phyloP scores from a whole-genome alignment of 2,329 filamentous ascomycete genomes.

The Purpureocillium takamizusanense region DNA sequence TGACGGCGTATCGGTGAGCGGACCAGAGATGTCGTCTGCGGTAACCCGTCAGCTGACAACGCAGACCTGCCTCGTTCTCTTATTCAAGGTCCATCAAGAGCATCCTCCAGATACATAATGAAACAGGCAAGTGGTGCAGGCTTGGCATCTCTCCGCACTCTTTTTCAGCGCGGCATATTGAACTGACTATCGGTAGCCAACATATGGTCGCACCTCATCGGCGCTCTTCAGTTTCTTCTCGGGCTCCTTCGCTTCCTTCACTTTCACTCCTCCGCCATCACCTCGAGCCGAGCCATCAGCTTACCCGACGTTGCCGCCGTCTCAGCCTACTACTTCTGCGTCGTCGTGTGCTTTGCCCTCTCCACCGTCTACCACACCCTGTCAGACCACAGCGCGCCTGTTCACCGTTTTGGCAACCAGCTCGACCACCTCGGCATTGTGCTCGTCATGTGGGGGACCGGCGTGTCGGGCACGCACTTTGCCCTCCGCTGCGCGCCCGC shows the following conservation, averaged over 20 bases:
- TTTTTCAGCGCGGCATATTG: not conserved
- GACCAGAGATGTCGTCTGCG: not conserved
- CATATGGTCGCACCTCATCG: slow-evolving; percentile 20
- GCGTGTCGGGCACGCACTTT: slow-evolving; percentile 15
- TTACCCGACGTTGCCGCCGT: slow-evolving; percentile 6
- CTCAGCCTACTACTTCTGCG: slow-evolving; percentile 13
- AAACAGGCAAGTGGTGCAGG: slow-evolving; percentile 11
- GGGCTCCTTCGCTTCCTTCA: slow-evolving; percentile 8
- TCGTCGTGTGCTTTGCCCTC: slow-evolving; percentile 16
- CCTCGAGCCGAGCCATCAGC: slow-evolving; percentile 4
- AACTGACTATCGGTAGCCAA: slow-evolving; percentile 10
- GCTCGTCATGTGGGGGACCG: slow-evolving; percentile 4
- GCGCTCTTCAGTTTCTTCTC: slow-evolving; percentile 11
- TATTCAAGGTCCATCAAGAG: slow-evolving; percentile 7
- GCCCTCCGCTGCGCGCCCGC: slow-evolving; percentile 13
- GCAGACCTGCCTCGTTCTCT: slow-evolving; percentile 10
- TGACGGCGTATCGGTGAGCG: slow-evolving; percentile 10
- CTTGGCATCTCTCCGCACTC: too few species aligned
- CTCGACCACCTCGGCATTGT: slow-evolving; percentile 21
- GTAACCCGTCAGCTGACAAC: too few species aligned
- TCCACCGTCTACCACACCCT: slow-evolving; percentile 11
- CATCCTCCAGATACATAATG: slow-evolving; percentile 11
- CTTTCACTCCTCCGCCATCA: not conserved
- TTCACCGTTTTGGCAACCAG: slow-evolving; percentile 17
- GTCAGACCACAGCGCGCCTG: slow-evolving; percentile 17